Conservation (phyloP, 1,284 basidiomycete genomes). For the Cryptococcus sp. region DNA sequence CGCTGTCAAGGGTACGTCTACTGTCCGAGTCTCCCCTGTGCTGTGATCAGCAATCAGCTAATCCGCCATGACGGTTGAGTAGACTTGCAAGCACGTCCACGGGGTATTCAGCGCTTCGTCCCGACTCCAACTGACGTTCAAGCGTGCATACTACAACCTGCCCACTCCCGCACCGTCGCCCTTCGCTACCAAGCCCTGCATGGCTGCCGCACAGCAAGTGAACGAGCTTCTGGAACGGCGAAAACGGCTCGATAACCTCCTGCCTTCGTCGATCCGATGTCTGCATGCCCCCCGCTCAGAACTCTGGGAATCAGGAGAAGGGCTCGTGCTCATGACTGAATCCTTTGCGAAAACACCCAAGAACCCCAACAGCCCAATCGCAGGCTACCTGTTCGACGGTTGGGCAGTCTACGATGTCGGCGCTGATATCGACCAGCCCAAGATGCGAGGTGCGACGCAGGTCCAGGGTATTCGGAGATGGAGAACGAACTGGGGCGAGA, state of each 20-base stretch:
- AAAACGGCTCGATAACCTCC: not conserved
- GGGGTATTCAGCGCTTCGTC: slow-evolving; percentile 3
- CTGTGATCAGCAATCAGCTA: no score
- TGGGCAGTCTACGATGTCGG: slow-evolving; percentile 6
- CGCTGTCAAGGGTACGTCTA: no score
- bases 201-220: not conserved
- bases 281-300: slow-evolving; percentile 1
- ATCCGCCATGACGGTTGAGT: no score
- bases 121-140: slow-evolving; percentile 5
- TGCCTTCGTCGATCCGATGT: slow-evolving; percentile 7
- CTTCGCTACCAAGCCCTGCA: not conserved
- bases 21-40: no score
- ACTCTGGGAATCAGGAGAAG: not conserved
- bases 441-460: not conserved
- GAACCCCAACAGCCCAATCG: not conserved
- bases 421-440: not conserved
- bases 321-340: slow-evolving; percentile 4
- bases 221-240: not conserved
- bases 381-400: not conserved
- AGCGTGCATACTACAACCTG: slow-evolving; percentile 1
- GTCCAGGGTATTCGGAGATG: slow-evolving; percentile 11
- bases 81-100: slow-evolving; percentile 5
- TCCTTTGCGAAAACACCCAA: not conserved
- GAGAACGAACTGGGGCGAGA: slow-evolving; percentile 1
- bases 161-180: not conserved